Evolutionary conservation across 345 rosid genomes (phyloP).

Genomic region (Dovyalis caffra): DNA sequence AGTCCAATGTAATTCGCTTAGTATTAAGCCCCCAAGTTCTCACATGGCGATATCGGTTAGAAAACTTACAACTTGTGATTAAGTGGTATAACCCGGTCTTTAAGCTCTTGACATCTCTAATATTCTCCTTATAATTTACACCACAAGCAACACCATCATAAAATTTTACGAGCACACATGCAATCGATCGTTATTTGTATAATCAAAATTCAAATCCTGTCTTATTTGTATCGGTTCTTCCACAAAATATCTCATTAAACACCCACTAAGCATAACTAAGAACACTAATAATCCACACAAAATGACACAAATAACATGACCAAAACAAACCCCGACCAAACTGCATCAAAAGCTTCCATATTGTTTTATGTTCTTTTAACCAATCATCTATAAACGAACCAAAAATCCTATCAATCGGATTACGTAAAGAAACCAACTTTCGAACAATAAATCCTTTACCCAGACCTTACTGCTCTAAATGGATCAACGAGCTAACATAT

Average conservation of each 20-base stretch:
- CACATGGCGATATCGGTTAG: not conserved
- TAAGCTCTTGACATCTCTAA: constrained; percentile 23
- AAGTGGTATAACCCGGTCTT: constrained; percentile 36
- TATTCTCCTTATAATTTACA: constrained; percentile 44
- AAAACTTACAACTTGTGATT: constrained; percentile 47
- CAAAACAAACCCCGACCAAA: constrained; percentile 69
- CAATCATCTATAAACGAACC: constrained; percentile 36
- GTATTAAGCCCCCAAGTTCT: not conserved
- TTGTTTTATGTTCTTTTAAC: constrained; percentile 45
- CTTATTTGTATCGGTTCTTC: constrained; percentile 55
- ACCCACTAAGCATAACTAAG: constrained; percentile 51
- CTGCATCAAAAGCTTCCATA: constrained; percentile 38
- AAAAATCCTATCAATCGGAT: constrained; percentile 24
- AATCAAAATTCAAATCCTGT: constrained; percentile 67
- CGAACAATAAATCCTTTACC: constrained; percentile 29
- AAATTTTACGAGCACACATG: constrained; percentile 54
- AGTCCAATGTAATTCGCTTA: no score
- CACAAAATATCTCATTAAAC: constrained; percentile 54
- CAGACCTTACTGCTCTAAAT: constrained; percentile 42
- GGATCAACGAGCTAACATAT: constrained; percentile 56
- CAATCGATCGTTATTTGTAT: constrained; percentile 51
- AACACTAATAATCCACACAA: constrained; percentile 55
- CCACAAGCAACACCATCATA: constrained; percentile 49
- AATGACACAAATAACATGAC: constrained; percentile 57
- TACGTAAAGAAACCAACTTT: constrained; percentile 27